phyloP scores from a whole-genome alignment of 169 alveolate species.

The Plasmodium cynomolgi region DNA sequence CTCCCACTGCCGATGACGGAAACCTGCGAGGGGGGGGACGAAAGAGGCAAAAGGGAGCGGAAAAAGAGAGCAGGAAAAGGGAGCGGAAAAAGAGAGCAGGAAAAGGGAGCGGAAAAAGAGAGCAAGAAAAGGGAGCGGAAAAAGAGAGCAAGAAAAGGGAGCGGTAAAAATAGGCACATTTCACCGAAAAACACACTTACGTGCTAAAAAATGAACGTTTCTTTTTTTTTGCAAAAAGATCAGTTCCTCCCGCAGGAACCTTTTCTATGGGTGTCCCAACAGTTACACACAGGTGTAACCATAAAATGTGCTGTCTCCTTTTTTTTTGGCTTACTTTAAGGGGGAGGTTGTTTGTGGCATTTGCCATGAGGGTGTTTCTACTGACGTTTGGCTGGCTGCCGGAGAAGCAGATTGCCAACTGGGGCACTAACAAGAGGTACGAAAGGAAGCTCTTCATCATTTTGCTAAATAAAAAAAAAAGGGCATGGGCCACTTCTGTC shows the following conservation, averaged over 20 bases:
- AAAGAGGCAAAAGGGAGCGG: no score
- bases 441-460: constrained; percentile 28
- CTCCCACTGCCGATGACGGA: constrained; percentile 90
- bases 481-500: not conserved
- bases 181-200: not conserved
- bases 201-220: not conserved
- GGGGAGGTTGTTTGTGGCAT: constrained; percentile 4
- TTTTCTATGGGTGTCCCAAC: not conserved
- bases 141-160: not conserved
- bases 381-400: not conserved
- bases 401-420: constrained; percentile 33
- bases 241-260: not conserved
- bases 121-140: not conserved
- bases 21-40: constrained; percentile 74
- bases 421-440: constrained; percentile 4
- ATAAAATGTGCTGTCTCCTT: not conserved
- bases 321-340: constrained; percentile 23
- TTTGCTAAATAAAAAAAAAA: constrained; percentile 2
- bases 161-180: not conserved
- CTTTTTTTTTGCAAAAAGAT: not conserved
- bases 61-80: no score
- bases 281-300: not conserved
- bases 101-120: not conserved
- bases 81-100: not conserved
- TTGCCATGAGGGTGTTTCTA: constrained; percentile 11